Conservation (phyloP, 352 stramenopile genomes). For the Globisporangium yorkense region DNA sequence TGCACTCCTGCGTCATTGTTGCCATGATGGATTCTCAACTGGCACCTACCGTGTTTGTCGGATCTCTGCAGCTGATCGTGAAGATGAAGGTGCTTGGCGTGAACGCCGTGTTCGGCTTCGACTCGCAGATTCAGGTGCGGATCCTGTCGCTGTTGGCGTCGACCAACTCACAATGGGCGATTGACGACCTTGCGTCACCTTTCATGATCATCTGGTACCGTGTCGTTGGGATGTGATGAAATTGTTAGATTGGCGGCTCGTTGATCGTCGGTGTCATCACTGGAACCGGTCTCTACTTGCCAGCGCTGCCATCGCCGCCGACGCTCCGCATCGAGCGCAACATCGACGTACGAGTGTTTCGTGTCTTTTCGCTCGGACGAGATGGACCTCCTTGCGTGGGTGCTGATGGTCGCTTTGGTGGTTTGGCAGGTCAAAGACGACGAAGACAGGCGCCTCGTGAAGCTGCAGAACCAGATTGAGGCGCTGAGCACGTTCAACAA, state of each 20-base stretch:
- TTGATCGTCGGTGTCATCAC: slow-evolving; percentile 90
- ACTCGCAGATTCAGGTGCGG: slow-evolving; percentile 84
- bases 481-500: slow-evolving; percentile 78
- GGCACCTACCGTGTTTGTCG: not conserved
- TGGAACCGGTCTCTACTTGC: slow-evolving; percentile 89
- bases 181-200: too few relatives aligned
- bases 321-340: slow-evolving; percentile 92
- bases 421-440: slow-evolving; percentile 83
- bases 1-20: not conserved
- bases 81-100: slow-evolving; percentile 93
- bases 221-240: not conserved
- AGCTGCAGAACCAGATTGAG: slow-evolving; percentile 92
- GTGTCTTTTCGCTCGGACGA: not conserved
- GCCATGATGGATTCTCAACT: not conserved
- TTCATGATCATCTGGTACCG: not conserved
- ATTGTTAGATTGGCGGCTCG: slow-evolving; percentile 67
- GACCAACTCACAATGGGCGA: not conserved
- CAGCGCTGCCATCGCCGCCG: slow-evolving; percentile 92
- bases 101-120: slow-evolving; percentile 95
- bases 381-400: not conserved
- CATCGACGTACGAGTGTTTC: slow-evolving; percentile 72
- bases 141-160: not conserved
- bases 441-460: slow-evolving; percentile 90
- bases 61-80: slow-evolving; percentile 53
- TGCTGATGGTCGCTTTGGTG: not conserved